Base-by-base conservation (phyloP, 2,329 filamentous ascomycete genomes). In the Fusarium foetens region DNA sequence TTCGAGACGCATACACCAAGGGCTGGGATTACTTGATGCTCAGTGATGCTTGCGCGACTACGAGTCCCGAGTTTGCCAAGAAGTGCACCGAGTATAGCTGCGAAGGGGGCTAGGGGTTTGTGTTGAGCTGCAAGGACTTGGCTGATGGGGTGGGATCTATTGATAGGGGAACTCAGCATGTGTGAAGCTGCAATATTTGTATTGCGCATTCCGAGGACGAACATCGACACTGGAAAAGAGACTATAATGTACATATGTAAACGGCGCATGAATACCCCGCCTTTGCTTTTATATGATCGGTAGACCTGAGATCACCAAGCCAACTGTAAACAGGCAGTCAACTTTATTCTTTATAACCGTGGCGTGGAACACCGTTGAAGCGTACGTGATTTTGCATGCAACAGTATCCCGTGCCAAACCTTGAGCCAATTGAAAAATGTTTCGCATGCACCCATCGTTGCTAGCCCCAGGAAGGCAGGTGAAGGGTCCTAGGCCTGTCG, bases 341-440 rank as follows among this genome's bases (percentile, higher is more conserved):
- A 27, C 27, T 27, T 27, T 27, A 27, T 27, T n/a, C 17, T 11
- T 11, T 27, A 14, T 33, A 8, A 11, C 13, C 3, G 29, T 2
- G n/a, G 10, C 14, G 10, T 8, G 3, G 7, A 23, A 8, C 5
- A 3, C 1, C 2, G 2, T 8, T 23, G 8, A 10, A 23, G 16
- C 1, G 3, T 6, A 17, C n/a, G 5, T 11, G 8, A 5, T 16
- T 25, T 13, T 14, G 21, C 12, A 25, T 1, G n/a, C 3, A 51
- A 19, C 4, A 2, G 12, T 8, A 35, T 21, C 12, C n/a, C n/a
- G 16, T 19, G 12, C 8, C 9, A 8, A 12, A n/a, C n/a, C 5
- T 19, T 46, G 5, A 6, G 19, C 8, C 1, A 11, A 5, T 0
- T 17, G 3, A 4, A 16, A 8, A 4, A 3, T 8, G 1, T 5